These are phyloP conservation scores for Trametes elegans DNA, from an alignment of 768 basidiomycete genomes.

Conservation along the genomic window DNA sequence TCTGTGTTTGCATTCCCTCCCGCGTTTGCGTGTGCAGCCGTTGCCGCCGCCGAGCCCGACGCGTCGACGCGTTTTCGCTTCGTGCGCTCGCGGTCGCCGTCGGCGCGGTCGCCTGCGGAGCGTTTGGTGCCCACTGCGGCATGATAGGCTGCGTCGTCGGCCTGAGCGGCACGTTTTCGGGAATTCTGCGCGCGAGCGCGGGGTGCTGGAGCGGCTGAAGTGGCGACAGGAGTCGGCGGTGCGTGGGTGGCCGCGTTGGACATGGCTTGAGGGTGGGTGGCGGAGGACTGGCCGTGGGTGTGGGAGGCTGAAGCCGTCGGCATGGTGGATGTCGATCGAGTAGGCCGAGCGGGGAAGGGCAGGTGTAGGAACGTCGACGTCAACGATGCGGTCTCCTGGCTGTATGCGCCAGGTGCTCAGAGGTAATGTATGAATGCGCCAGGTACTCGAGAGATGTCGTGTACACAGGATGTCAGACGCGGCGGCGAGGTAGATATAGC, in stretches of 20 bases:
- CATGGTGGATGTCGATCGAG: no score
- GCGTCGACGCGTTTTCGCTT: conserved; percentile 72
- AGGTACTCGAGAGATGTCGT: no score
- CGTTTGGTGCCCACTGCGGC: conserved; percentile 53
- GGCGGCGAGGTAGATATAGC: no score
- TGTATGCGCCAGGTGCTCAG: no score
- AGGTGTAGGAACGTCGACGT: no score
- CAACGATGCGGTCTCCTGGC: no score
- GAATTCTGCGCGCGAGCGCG: conserved; percentile 9
- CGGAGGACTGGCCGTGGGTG: not conserved
- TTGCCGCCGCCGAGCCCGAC: conserved; percentile 24
- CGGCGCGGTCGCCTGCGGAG: conserved; percentile 62
- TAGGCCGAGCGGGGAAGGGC: no score
- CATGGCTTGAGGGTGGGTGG: not conserved
- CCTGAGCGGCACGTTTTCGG: conserved; percentile 37
- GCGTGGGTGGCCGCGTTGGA: not conserved
- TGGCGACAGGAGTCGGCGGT: not conserved
- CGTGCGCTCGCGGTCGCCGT: conserved; percentile 64
- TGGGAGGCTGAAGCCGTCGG: not conserved
- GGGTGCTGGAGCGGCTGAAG: conserved; percentile 2
- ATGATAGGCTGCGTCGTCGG: conserved; percentile 63
- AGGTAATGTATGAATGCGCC: no score
- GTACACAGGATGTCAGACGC: no score
- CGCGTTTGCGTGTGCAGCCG: conserved; percentile 18
- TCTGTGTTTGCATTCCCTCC: conserved; percentile 14